These are phyloP conservation scores for Aspergillus sp. DNA, from an alignment of 2,329 filamentous ascomycete species.

Conservation along the genomic window DNA sequence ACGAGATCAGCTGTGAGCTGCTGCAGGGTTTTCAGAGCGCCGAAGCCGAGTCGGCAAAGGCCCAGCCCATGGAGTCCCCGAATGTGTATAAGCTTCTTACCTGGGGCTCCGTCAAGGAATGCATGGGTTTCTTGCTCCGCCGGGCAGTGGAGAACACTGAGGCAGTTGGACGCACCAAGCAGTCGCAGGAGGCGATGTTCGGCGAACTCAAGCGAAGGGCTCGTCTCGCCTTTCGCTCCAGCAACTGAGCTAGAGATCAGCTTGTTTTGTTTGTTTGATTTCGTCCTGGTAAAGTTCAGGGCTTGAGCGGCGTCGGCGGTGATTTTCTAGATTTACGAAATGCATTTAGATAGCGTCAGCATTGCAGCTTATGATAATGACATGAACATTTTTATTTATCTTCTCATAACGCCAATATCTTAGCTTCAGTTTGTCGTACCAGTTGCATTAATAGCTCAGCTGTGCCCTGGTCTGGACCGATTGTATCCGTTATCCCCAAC, in stretches of 20 bases:
- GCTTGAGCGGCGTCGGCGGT: slow-evolving; percentile 15
- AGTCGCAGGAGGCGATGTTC: slow-evolving; percentile 40
- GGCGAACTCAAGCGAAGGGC: slow-evolving; percentile 35
- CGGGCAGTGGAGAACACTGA: slow-evolving; percentile 73
- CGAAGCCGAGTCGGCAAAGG: slow-evolving; percentile 15
- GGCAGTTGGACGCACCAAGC: slow-evolving; percentile 55
- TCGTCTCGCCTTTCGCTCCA: slow-evolving; percentile 22
- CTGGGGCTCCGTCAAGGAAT: slow-evolving; percentile 61
- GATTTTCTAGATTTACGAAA: slow-evolving; percentile 19
- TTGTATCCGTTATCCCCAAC: not conserved
- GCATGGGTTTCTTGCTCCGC: slow-evolving; percentile 61
- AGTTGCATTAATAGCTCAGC: not conserved
- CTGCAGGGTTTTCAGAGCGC: slow-evolving; percentile 44
- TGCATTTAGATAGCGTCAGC: slow-evolving; percentile 32
- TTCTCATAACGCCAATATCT: not conserved
- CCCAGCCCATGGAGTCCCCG: slow-evolving; percentile 36
- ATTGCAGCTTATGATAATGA: slow-evolving; percentile 21
- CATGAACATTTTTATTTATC: not conserved
- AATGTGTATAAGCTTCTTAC: slow-evolving; percentile 60
- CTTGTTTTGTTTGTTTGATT: not conserved
- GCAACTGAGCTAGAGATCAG: slow-evolving; percentile 17
- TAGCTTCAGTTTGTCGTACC: not conserved
- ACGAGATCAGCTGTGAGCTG: slow-evolving; percentile 72
- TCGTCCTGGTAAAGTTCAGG: not conserved
- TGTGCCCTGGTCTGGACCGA: not conserved